Conservation (phyloP, 345 rosid genomes). For the Brassica incana region DNA sequence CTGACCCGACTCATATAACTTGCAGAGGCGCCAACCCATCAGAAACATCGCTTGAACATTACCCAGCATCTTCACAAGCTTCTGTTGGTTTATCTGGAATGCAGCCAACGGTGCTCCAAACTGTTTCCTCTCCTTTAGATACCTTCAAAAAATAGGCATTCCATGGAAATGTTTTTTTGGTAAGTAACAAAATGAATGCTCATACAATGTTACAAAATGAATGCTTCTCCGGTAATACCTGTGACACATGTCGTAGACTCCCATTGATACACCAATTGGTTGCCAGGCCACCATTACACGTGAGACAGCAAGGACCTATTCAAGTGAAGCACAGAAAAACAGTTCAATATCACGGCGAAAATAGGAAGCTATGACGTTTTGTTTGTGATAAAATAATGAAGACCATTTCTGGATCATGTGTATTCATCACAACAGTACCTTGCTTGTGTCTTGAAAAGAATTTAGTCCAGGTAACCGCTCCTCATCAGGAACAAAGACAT, state of each 20-base stretch:
- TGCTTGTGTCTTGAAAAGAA: conserved; percentile 88
- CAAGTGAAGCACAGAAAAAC: conserved; percentile 5
- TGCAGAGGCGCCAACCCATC: conserved; percentile 97
- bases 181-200: neutral
- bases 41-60: conserved; percentile 90
- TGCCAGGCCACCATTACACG: conserved; percentile 98
- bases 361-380: neutral
- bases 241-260: conserved; percentile 93
- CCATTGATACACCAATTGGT: conserved; percentile 93
- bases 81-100: conserved; percentile 88
- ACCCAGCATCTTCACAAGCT: conserved; percentile 84
- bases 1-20: conserved; percentile 73
- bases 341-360: neutral
- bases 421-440: conserved; percentile 48
- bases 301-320: conserved; percentile 87
- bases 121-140: conserved; percentile 89
- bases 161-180: too few species aligned
- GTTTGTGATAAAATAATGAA: neutral
- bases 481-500: conserved; percentile 85
- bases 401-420: conserved; percentile 6
- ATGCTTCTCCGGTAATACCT: conserved; percentile 47
- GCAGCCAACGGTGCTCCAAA: conserved; percentile 98
- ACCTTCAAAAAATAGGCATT: conserved; percentile 35
- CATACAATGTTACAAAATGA: neutral
- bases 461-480: conserved; percentile 85